phyloP scores from a whole-genome alignment of 768 basidiomycete genomes.

The Pleurotus djamor region DNA sequence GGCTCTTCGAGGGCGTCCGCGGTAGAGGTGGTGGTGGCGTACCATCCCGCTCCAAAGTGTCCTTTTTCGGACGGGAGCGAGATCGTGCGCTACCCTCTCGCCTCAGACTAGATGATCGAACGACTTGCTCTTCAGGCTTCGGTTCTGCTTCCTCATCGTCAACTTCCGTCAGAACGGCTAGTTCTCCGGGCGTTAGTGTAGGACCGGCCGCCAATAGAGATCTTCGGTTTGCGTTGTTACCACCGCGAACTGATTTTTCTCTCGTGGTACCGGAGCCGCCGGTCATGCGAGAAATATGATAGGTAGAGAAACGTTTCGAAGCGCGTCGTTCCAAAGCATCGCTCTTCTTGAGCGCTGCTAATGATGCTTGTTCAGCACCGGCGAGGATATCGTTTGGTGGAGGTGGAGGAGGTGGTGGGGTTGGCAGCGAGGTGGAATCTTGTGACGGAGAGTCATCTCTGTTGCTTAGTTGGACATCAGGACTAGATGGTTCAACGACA shows the following conservation, averaged over 20 bases:
- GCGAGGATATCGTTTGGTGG: constrained; percentile 39
- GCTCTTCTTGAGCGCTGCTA: constrained; percentile 85
- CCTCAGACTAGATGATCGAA: constrained; percentile 10
- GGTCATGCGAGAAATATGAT: constrained; percentile 94
- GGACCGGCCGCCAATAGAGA: constrained; percentile 63
- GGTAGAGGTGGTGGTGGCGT: constrained; percentile 46
- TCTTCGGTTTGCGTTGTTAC: constrained; percentile 53
- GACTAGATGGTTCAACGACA: constrained; percentile 53
- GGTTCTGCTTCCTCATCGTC: constrained; percentile 54
- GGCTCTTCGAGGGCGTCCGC: constrained; percentile 36
- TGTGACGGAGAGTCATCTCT: constrained; percentile 20
- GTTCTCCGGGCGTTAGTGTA: constrained; percentile 60
- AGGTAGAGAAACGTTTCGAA: constrained; percentile 93
- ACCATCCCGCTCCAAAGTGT: constrained; percentile 24
- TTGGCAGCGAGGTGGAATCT: constrained; percentile 20
- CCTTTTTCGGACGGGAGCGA: constrained; percentile 31
- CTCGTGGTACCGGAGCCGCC: constrained; percentile 41
- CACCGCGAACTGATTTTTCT: constrained; percentile 44
- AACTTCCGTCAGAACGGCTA: constrained; percentile 73
- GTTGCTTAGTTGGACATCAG: constrained; percentile 21
- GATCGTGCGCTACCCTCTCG: constrained; percentile 23
- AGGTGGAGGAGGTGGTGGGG: constrained; percentile 32
- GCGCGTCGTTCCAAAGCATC: constrained; percentile 89
- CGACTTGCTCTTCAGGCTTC: constrained; percentile 7
- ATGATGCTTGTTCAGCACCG: constrained; percentile 69